Conservation (phyloP, 805 yeast species). For the Cyberlindnera saturnus region DNA sequence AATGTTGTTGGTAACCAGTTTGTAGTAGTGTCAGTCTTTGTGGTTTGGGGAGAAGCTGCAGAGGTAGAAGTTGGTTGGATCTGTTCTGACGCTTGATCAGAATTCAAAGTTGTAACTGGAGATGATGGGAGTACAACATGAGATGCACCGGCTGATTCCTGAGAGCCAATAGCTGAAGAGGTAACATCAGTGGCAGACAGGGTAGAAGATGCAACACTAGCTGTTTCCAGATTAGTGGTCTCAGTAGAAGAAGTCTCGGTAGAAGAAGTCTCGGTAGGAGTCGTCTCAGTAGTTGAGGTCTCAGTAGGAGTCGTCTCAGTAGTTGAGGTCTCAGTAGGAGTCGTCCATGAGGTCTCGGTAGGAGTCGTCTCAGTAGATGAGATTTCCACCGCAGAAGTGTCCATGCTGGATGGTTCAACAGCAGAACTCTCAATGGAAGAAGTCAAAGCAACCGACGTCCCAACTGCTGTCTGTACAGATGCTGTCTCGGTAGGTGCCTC, state of each 20-base stretch:
- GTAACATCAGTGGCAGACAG: not conserved
- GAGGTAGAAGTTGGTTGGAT: not conserved
- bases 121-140: not conserved
- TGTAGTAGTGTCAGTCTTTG: slow-evolving; percentile 15
- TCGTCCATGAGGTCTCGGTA: too few species aligned
- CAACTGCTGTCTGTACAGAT: too few species aligned
- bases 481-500: too few species aligned
- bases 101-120: not conserved
- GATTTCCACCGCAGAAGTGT: too few species aligned
- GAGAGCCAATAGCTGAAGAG: not conserved
- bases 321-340: too few species aligned
- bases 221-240: not conserved
- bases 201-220: too few species aligned
- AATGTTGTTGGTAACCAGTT: slow-evolving; percentile 42
- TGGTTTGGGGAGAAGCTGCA: slow-evolving; percentile 7
- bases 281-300: too few species aligned
- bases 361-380: too few species aligned
- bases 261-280: not conserved
- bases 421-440: too few species aligned
- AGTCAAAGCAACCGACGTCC: too few species aligned
- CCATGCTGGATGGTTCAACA: too few species aligned
- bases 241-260: not conserved
- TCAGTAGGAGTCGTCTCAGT: too few species aligned
- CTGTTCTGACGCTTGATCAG: not conserved
- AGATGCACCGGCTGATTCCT: not conserved